Conservation (phyloP, 2,329 filamentous ascomycete species). For the Triangularia verruculosa region DNA sequence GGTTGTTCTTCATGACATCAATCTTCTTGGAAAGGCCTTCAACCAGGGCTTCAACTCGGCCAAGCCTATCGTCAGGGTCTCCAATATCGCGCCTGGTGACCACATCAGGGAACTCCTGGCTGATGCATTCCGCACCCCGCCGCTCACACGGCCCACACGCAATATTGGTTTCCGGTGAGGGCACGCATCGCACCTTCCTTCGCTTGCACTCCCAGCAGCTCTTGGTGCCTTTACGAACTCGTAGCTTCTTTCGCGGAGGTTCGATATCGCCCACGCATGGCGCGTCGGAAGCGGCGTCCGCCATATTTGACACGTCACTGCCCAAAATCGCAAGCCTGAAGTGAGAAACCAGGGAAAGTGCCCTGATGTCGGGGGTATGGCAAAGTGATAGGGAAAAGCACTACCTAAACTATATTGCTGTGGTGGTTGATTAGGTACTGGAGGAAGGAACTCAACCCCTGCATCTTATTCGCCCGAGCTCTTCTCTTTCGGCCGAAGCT, state of each 20-base stretch:
- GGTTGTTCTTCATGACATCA: neutral
- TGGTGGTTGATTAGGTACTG: neutral
- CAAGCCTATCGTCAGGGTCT: slow-evolving; percentile 2
- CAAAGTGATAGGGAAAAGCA: too few relatives aligned
- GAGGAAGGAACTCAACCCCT: neutral
- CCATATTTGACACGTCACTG: neutral
- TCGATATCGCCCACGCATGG: neutral
- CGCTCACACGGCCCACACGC: slow-evolving; percentile 46
- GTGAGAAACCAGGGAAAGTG: neutral
- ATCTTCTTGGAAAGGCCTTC: neutral
- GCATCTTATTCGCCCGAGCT: neutral
- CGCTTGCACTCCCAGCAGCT: slow-evolving; percentile 60
- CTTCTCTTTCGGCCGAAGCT: neutral
- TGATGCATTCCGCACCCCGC: slow-evolving; percentile 43
- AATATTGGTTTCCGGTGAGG: slow-evolving; percentile 36
- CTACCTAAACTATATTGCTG: neutral
- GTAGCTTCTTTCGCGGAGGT: slow-evolving; percentile 25
- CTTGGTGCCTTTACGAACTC: slow-evolving; percentile 51
- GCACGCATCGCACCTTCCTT: slow-evolving; percentile 51
- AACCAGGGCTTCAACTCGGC: slow-evolving; percentile 5
- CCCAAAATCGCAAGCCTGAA: neutral
- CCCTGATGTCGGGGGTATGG: too few relatives aligned
- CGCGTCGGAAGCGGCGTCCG: neutral
- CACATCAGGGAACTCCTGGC: slow-evolving; percentile 45
- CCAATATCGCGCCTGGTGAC: neutral